These are phyloP conservation scores for Orbilia blumenaviensis DNA, from an alignment of 2,329 filamentous ascomycete species.

Conservation along the genomic window DNA sequence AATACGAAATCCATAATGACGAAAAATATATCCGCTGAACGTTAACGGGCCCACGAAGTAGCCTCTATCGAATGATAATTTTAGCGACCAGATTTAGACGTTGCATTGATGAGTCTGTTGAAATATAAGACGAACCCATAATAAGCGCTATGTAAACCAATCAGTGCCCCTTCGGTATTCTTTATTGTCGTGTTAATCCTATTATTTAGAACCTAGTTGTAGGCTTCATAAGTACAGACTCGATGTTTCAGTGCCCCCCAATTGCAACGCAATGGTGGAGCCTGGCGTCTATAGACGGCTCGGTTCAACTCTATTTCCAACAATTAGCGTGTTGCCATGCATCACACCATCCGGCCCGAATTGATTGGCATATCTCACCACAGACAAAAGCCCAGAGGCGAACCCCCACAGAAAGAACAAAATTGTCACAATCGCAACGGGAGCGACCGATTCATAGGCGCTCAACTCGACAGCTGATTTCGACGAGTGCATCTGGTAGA, in stretches of 20 bases:
- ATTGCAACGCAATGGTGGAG: slow-evolving; percentile 60
- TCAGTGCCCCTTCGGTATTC: slow-evolving; percentile 35
- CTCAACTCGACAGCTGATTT: slow-evolving; percentile 46
- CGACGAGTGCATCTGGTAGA: slow-evolving; percentile 46
- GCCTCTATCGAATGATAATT: slow-evolving; percentile 55
- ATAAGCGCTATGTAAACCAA: slow-evolving; percentile 66
- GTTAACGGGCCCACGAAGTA: slow-evolving; percentile 62
- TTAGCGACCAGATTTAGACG: background rate
- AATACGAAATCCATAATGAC: slow-evolving; percentile 78
- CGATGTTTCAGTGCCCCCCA: too few relatives aligned
- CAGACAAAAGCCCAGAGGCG: slow-evolving; percentile 63
- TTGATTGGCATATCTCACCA: slow-evolving; percentile 55
- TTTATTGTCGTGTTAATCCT: slow-evolving; percentile 51
- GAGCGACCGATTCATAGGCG: slow-evolving; percentile 51
- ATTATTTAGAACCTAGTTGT: slow-evolving; percentile 38
- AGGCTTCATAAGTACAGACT: too few relatives aligned
- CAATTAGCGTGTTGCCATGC: slow-evolving; percentile 17
- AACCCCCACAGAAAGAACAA: slow-evolving; percentile 66
- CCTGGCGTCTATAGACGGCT: slow-evolving; percentile 63
- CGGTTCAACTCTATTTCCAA: slow-evolving; percentile 25
- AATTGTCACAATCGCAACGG: slow-evolving; percentile 61
- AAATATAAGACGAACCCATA: slow-evolving; percentile 61
- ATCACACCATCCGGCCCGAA: slow-evolving; percentile 29
- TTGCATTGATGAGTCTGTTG: background rate
- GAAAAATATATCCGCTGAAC: slow-evolving; percentile 68